Evolutionary conservation across 192 early-diverging fungal species (phyloP), one percentile per base, ranked within the genome.

Genomic region (Coemansia sp.): DNA sequence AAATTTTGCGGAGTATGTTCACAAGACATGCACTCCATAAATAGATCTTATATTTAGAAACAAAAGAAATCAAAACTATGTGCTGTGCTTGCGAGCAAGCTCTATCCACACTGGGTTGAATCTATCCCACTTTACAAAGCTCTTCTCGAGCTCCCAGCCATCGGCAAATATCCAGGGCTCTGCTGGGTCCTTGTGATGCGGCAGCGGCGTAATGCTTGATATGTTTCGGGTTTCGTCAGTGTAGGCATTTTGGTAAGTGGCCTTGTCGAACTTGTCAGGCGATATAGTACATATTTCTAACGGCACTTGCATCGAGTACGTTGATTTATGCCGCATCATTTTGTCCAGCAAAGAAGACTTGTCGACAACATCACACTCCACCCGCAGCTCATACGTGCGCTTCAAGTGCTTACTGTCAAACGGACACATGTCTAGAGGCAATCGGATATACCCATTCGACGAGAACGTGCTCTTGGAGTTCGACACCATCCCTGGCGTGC

Each of bases 371-470:
- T 74, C 71, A 13, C 60, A 74, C 41, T 74, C 71, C 19, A 74
- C 40, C 4, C 71, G 71, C 14, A 63, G 18, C 46, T 67, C 56
- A 40, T 74, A 74, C 3, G 15, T 26, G 14, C 71, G 60, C 3
- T 51, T 58, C 20, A 74, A 31, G 47, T 58, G 71, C 57, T 74
- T 74, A 41, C 71, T 65, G 38, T 68, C 60, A 14, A 74, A 74
- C 30, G 63, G 60, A 16, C 71, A 66, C 47, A 74, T 53, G 14
- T 74, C 71, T 18, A 67, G 46, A 1, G 65, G 71, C 35, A 74
- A 38, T 9, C 49, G 60, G 14, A 74, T 20, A 26, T 53, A 31
- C 4, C 63, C 70, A 20, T 35, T 60, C 0, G 64, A 49, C 3
- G 59, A 48, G 37, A 54, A 67, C 3, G 26, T 23, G 16, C 35